Evolutionary conservation across 345 rosid species (phyloP).

Genomic region (Gossypium anomalum): DNA sequence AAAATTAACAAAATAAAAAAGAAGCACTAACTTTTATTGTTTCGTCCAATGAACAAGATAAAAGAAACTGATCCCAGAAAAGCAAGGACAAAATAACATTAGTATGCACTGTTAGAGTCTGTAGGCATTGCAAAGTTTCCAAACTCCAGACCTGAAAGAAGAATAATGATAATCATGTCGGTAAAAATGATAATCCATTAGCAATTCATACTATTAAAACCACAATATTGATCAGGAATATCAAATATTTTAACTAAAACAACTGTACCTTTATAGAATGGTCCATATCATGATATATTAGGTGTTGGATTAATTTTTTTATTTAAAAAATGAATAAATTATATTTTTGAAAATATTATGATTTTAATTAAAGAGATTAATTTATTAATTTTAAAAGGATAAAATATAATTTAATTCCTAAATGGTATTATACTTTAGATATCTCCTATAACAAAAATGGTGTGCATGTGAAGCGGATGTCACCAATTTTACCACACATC

Average conservation of each 20-base stretch:
- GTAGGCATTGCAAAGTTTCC: constrained; percentile 83
- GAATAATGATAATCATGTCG: background rate
- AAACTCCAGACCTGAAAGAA: constrained; percentile 78
- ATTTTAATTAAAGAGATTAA: no score
- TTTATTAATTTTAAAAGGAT: no score
- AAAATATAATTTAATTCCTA: no score
- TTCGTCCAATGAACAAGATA: constrained; percentile 90
- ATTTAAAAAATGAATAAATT: no score
- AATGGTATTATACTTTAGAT: no score
- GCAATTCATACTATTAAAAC: background rate
- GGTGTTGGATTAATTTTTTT: no score
- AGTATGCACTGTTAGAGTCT: constrained; percentile 69
- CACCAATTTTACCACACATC: no score
- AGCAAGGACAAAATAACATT: constrained; percentile 91
- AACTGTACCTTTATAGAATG: constrained; percentile 62
- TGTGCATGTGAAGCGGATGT: no score
- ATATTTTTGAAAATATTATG: no score
- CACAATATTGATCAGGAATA: background rate
- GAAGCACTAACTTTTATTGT: constrained; percentile 61
- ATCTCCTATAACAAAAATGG: no score
- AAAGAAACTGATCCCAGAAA: constrained; percentile 97
- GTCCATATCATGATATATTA: constrained; percentile 41
- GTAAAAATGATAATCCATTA: background rate
- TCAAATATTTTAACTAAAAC: background rate
- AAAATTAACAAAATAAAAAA: background rate